A percentile compares a stretch with the other conserved stretches of the same genome.
These are phyloP conservation scores for Fusarium tricinctum DNA, from an alignment of 2,329 filamentous ascomycete species.

Conservation along the genomic window DNA sequence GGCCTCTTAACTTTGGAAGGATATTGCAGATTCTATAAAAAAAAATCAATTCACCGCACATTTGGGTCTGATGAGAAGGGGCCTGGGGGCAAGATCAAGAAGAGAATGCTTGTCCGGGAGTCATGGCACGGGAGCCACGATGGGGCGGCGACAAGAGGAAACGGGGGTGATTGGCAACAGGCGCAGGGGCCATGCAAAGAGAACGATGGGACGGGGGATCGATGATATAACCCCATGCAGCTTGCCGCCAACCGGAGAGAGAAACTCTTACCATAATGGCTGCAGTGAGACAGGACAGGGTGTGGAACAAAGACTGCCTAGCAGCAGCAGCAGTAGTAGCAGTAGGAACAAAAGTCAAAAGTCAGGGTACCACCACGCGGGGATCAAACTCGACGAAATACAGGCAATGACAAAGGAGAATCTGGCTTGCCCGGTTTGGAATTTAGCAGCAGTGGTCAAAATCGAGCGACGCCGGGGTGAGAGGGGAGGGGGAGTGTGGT, in stretches of 20 bases:
- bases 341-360: slow-evolving; percentile 49
- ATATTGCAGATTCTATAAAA: slow-evolving; percentile 51
- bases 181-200: slow-evolving; percentile 47
- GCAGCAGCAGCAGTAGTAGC: slow-evolving; percentile 40
- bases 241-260: slow-evolving; percentile 58
- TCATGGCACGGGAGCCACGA: slow-evolving; percentile 48
- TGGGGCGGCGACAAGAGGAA: slow-evolving; percentile 45
- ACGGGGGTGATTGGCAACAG: slow-evolving; percentile 48
- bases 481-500: slow-evolving; percentile 51
- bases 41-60: slow-evolving; percentile 58
- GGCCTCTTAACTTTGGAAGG: slow-evolving; percentile 51
- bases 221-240: slow-evolving; percentile 62
- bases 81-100: slow-evolving; percentile 47
- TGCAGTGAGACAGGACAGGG: slow-evolving; percentile 55
- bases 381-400: slow-evolving; percentile 54
- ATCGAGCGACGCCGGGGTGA: slow-evolving; percentile 52
- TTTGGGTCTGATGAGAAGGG: slow-evolving; percentile 48
- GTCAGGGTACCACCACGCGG: slow-evolving; percentile 57
- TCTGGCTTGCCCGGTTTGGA: slow-evolving; percentile 49
- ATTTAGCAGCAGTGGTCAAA: slow-evolving; percentile 49
- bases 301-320: slow-evolving; percentile 51
- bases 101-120: slow-evolving; percentile 48
- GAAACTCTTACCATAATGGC: slow-evolving; percentile 65
- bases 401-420: slow-evolving; percentile 53
- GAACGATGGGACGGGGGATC: slow-evolving; percentile 52